Conservation (phyloP, 768 basidiomycete species). For the Mrakia blollopis region DNA sequence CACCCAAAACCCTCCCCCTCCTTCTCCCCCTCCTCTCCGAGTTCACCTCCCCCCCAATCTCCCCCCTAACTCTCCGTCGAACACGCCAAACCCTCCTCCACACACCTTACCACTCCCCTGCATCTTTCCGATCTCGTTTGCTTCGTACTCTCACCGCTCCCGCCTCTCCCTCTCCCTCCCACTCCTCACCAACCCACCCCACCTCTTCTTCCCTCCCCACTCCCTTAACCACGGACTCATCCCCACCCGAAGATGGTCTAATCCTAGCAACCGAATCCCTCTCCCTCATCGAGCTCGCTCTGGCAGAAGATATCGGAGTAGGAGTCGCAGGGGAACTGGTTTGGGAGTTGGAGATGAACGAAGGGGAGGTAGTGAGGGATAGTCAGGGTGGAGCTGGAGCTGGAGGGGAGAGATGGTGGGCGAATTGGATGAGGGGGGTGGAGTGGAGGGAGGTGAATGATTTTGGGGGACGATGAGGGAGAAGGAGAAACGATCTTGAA, state of each 20-base stretch:
- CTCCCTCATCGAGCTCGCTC: slow-evolving; percentile 63
- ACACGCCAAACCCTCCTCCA: slow-evolving; percentile 78
- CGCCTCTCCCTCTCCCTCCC: neutral
- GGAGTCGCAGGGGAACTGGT: slow-evolving; percentile 75
- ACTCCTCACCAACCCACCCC: neutral
- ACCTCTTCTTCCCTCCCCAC: neutral
- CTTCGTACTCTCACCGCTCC: slow-evolving; percentile 49
- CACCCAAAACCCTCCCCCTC: slow-evolving; percentile 78
- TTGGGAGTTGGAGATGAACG: slow-evolving; percentile 58
- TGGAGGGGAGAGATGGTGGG: slow-evolving; percentile 58
- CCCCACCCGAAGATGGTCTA: neutral
- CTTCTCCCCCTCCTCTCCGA: slow-evolving; percentile 62
- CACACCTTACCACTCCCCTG: slow-evolving; percentile 66
- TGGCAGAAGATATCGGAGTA: slow-evolving; percentile 64
- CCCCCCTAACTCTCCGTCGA: slow-evolving; percentile 56
- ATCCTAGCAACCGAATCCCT: slow-evolving; percentile 7
- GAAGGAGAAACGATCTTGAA: neutral
- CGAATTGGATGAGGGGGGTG: slow-evolving; percentile 39
- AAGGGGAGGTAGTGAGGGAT: slow-evolving; percentile 70
- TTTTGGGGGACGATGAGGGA: neutral
- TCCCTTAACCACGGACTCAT: neutral
- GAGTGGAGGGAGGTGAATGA: slow-evolving; percentile 25
- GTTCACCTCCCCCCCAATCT: slow-evolving; percentile 64
- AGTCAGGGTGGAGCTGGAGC: slow-evolving; percentile 53
- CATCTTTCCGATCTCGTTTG: slow-evolving; percentile 65